phyloP scores from a whole-genome alignment of 257 asterid genomes.

The Nicotiana sylvestris region DNA sequence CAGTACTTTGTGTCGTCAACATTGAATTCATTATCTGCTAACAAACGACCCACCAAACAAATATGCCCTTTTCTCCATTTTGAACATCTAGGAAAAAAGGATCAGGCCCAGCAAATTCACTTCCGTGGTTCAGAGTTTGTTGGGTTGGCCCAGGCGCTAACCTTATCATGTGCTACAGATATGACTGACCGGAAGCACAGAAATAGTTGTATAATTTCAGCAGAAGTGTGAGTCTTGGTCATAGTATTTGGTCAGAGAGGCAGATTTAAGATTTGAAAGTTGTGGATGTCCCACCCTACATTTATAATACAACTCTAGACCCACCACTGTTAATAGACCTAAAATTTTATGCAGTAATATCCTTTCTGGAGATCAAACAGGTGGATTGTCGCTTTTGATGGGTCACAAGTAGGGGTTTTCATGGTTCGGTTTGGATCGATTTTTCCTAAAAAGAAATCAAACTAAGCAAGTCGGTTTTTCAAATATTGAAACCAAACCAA shows the following conservation, averaged over 20 bases:
- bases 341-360: no score
- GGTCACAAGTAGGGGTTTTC: background rate
- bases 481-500: no score
- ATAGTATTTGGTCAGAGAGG: no score
- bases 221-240: no score
- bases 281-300: no score
- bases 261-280: no score
- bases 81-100: background rate
- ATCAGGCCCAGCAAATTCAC: background rate
- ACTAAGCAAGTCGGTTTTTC: no score
- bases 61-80: background rate
- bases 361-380: background rate
- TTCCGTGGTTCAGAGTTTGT: background rate
- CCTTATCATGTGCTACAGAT: background rate
- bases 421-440: no score
- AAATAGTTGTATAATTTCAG: background rate
- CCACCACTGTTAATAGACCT: no score
- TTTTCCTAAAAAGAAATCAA: no score
- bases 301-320: no score
- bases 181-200: background rate
- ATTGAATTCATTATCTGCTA: background rate
- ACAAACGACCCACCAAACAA: background rate
- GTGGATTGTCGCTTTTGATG: background rate
- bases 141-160: background rate
- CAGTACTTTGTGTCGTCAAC: conserved; percentile 4